Percentiles rank a stretch among this genome's conserved stretches.
Conservation (phyloP, 2,329 filamentous ascomycete genomes). For the Zymoseptoria brevis region DNA sequence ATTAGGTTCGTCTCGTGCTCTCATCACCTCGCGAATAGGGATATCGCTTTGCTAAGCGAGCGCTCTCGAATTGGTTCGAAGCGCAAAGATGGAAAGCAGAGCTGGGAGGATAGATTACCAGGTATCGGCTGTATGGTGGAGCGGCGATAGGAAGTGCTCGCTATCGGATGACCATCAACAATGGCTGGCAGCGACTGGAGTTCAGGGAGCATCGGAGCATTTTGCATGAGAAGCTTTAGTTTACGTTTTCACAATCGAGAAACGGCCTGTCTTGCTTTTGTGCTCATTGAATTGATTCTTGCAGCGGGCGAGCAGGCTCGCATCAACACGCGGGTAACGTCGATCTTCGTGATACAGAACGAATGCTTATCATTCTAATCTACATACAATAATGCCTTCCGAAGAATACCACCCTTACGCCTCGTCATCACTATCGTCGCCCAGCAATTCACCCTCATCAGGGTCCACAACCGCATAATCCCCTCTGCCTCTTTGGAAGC, state of each 20-base stretch:
- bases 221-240: background rate
- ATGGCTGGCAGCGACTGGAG: background rate
- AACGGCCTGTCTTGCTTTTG: background rate
- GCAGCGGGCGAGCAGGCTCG: no score
- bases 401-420: slow-evolving; percentile 33
- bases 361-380: background rate
- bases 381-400: background rate
- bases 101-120: background rate
- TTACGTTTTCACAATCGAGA: background rate
- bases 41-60: background rate
- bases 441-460: slow-evolving; percentile 88
- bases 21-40: background rate
- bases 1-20: background rate
- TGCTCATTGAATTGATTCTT: no score
- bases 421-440: slow-evolving; percentile 80
- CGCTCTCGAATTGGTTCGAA: no score
- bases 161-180: background rate
- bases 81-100: no score
- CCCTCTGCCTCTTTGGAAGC: slow-evolving; percentile 77
- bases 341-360: background rate
- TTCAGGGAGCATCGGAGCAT: background rate
- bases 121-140: background rate
- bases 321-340: background rate
- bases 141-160: background rate
- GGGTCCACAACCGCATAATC: slow-evolving; percentile 85